Percentiles rank a stretch among this genome's conserved stretches.
phyloP scores from a whole-genome alignment of 1,284 basidiomycete genomes.

The Cutaneotrichosporon arboriforme region DNA sequence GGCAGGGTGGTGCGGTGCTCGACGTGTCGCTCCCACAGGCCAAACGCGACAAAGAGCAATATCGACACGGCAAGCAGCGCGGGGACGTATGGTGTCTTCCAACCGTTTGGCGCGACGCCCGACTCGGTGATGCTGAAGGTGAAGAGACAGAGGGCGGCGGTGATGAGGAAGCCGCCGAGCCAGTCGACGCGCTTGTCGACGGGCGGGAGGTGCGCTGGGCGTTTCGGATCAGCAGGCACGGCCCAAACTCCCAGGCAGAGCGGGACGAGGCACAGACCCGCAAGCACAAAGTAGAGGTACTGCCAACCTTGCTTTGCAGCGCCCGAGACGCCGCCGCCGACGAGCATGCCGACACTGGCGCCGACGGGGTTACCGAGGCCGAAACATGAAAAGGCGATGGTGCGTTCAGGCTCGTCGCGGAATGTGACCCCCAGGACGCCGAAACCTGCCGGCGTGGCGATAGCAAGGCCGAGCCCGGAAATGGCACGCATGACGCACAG shows the following conservation, averaged over 20 bases:
- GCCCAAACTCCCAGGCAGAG: constrained; percentile 26
- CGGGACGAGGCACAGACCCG: constrained; percentile 28
- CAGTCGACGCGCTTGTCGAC: constrained; percentile 28
- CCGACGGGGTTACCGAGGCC: constrained; percentile 31
- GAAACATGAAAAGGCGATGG: constrained; percentile 34
- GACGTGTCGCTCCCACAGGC: constrained; percentile 30
- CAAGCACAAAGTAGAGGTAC: constrained; percentile 39
- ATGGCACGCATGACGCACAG: constrained; percentile 26
- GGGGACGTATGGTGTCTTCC: constrained; percentile 32
- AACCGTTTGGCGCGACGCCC: constrained; percentile 23
- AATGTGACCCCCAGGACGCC: constrained; percentile 39
- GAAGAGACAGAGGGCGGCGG: constrained; percentile 29
- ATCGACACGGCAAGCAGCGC: constrained; percentile 30
- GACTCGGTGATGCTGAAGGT: constrained; percentile 30
- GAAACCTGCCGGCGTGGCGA: constrained; percentile 30
- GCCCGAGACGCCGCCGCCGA: constrained; percentile 26
- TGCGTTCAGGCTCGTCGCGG: constrained; percentile 28
- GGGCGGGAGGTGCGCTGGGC: neutral
- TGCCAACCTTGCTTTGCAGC: constrained; percentile 4
- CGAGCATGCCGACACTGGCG: constrained; percentile 22
- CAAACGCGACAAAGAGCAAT: constrained; percentile 32
- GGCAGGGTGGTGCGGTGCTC: constrained; percentile 21
- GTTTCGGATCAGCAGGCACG: constrained; percentile 26
- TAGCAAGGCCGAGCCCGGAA: constrained; percentile 18
- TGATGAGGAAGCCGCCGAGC: constrained; percentile 31